A percentile compares a stretch with the other conserved stretches of the same genome.
Evolutionary conservation across 805 yeast genomes (phyloP).

Genomic region (Priceomyces carsonii): DNA sequence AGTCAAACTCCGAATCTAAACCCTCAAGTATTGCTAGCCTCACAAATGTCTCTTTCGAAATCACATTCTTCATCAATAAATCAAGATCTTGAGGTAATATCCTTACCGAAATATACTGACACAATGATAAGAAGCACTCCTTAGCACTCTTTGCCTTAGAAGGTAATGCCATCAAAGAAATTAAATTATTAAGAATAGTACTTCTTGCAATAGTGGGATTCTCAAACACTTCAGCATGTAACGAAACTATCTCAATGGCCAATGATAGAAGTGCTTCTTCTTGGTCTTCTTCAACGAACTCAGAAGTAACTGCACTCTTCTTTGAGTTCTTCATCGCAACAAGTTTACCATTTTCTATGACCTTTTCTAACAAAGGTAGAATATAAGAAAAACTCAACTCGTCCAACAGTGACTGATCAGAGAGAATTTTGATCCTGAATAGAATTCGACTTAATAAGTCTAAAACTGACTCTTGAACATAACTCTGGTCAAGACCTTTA

Average conservation of each 20-base stretch:
- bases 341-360: conserved; percentile 64
- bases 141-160: conserved; percentile 79
- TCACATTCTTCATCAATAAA: conserved; percentile 54
- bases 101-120: conserved; percentile 72
- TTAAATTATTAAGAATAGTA: conserved; percentile 58
- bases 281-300: conserved; percentile 78
- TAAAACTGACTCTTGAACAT: conserved; percentile 50
- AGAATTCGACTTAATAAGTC: conserved; percentile 64
- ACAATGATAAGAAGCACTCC: conserved; percentile 76
- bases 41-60: conserved; percentile 69
- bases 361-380: conserved; percentile 70
- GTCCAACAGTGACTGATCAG: conserved; percentile 74
- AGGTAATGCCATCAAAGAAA: conserved; percentile 70
- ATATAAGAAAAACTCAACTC: conserved; percentile 67
- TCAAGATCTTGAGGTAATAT: conserved; percentile 57
- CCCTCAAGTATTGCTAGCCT: conserved; percentile 80
- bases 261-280: conserved; percentile 84
- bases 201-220: conserved; percentile 69
- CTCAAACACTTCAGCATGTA: conserved; percentile 68
- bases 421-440: conserved; percentile 70
- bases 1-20: conserved; percentile 78
- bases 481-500: conserved; percentile 46
- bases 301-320: conserved; percentile 55
- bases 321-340: conserved; percentile 54
- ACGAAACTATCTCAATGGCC: conserved; percentile 71